Base-by-base conservation (phyloP, 2,329 filamentous ascomycete species). In the Diaporthe helianthi region DNA sequence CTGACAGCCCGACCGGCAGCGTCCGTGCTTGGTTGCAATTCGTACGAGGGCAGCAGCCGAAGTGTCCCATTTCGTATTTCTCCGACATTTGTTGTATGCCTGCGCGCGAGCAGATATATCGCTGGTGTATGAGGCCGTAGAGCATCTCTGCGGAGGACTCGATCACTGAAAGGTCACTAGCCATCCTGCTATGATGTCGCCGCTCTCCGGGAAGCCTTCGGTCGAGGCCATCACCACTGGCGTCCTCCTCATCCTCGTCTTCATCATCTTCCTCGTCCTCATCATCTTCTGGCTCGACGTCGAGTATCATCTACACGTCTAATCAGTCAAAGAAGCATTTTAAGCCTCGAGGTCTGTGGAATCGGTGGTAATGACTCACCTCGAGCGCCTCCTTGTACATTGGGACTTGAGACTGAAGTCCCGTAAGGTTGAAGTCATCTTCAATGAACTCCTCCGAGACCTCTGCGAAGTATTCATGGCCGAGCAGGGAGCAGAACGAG, bases 331-430 rank as follows among this genome's bases (percentile, higher is more conserved):
- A 58, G 26, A 55, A 71, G 38, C 24, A 67, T 77, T 12, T 17
- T 33, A 78, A 74, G 65, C 66, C 33, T 38, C 54, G 41, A 63
- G 49, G 29, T n/a, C 44, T 8, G 9, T 17, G 26, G 19, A 52
- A 10, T 53, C 53, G 38, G 24, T 26, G 47, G 47, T 26, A 44
- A 7, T 22, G 44, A 24, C 72, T 22, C 81, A 90, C 89, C 85
- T 99, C 96, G 73, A 99, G 84, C 15, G 96, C 96, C 82, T 99
- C 96, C 82, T 98, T 99, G 81, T 99, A 99, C 93, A 98, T 97
- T 73, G 93, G 92, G 65, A 99, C 96, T 82, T 98, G 95, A 71
- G 91, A 92, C 81, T 97, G 94, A 76, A 99, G 85, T 61, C 96
- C 96, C 0, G 96, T 99, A 73, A 99, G 86, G 81, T 99, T 99